A percentile compares a stretch with the other conserved stretches of the same genome.
Evolutionary conservation across 441 rosid species (phyloP).

Genomic region (Eutrema salsugineum): DNA sequence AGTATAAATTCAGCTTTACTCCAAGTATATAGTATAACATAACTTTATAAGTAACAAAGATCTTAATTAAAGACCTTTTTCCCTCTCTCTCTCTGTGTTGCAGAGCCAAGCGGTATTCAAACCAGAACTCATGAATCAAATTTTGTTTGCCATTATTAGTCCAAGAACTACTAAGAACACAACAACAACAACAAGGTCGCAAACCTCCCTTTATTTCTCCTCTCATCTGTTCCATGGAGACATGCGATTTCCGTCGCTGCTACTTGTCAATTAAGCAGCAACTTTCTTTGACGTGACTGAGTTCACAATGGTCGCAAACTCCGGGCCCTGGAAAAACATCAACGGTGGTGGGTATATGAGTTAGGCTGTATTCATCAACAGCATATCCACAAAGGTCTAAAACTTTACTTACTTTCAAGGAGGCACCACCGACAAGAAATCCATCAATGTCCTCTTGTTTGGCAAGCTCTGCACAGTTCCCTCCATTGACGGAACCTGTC

Average conservation of each 20-base stretch:
- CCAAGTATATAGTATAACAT: neutral
- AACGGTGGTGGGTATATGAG: neutral
- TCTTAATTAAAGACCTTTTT: conserved; percentile 2
- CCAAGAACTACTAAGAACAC: conserved; percentile 27
- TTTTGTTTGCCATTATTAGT: conserved; percentile 24
- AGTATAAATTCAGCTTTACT: too few species aligned
- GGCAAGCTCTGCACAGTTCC: conserved; percentile 90
- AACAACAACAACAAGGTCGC: conserved; percentile 29
- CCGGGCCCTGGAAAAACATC: conserved; percentile 65
- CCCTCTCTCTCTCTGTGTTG: neutral
- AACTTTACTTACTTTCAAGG: conserved; percentile 66
- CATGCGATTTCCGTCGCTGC: neutral
- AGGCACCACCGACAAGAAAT: conserved; percentile 97
- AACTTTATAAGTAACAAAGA: conserved; percentile 16
- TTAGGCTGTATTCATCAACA: neutral
- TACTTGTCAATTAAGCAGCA: conserved; percentile 51
- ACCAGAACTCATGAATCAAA: conserved; percentile 15
- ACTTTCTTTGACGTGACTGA: conserved; percentile 87
- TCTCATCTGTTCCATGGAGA: conserved; percentile 24
- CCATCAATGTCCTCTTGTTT: conserved; percentile 97
- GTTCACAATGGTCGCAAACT: conserved; percentile 92
- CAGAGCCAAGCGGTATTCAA: conserved; percentile 3
- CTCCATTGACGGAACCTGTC: conserved; percentile 90
- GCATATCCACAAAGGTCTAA: neutral
- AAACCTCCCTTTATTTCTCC: conserved; percentile 15